Evolutionary conservation across 2,329 filamentous ascomycete genomes (phyloP).

Genomic region (Penicillium sclerotigenum): DNA sequence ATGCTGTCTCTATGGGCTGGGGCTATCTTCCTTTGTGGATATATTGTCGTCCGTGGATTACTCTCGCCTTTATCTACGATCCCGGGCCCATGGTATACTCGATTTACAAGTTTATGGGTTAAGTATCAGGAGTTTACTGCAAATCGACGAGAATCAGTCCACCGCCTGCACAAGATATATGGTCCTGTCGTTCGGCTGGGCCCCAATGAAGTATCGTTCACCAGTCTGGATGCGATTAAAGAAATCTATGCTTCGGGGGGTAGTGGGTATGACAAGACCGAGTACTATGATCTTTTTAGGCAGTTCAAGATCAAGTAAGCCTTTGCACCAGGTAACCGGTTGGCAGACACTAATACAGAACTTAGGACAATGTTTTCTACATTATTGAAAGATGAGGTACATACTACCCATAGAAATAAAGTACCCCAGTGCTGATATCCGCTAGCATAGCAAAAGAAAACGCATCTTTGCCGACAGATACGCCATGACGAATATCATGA

Average conservation of each 20-base stretch:
- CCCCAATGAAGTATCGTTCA: slow-evolving; percentile 33
- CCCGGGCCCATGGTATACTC: slow-evolving; percentile 32
- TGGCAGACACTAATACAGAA: not conserved
- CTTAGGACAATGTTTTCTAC: slow-evolving; percentile 41
- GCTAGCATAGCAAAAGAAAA: slow-evolving; percentile 61
- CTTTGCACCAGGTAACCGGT: not conserved
- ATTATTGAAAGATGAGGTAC: slow-evolving; percentile 24
- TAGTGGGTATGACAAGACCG: slow-evolving; percentile 39
- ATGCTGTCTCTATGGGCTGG: slow-evolving; percentile 21
- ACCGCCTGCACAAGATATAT: slow-evolving; percentile 28
- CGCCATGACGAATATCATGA: slow-evolving; percentile 65
- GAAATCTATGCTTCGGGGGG: slow-evolving; percentile 35
- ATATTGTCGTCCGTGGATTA: slow-evolving; percentile 8
- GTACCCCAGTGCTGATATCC: not conserved
- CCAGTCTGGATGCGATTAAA: slow-evolving; percentile 28
- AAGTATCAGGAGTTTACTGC: slow-evolving; percentile 33
- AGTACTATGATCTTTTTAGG: slow-evolving; percentile 35
- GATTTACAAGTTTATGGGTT: slow-evolving; percentile 27
- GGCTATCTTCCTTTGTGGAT: slow-evolving; percentile 9
- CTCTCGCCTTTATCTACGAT: slow-evolving; percentile 21
- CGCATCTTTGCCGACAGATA: slow-evolving; percentile 65
- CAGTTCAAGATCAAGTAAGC: slow-evolving; percentile 32
- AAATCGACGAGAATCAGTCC: slow-evolving; percentile 29
- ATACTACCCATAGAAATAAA: not conserved
- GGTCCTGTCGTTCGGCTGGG: slow-evolving; percentile 29